Base-by-base conservation (phyloP, 2,329 filamentous ascomycete genomes). In the Apiospora koreana region DNA sequence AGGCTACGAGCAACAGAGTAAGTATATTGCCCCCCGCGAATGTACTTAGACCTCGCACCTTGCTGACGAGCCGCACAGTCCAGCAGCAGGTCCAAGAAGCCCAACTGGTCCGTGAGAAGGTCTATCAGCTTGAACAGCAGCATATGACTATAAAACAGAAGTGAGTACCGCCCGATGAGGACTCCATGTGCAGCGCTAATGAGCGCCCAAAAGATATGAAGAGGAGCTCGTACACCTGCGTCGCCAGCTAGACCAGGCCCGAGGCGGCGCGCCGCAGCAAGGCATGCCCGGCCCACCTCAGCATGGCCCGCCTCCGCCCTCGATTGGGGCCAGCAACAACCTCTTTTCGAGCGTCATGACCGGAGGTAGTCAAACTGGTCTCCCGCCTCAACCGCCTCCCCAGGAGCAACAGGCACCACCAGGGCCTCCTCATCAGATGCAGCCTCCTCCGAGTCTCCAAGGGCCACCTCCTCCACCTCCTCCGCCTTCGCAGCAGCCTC, bases 281-380 rank as follows among this genome's bases (percentile, higher is more conserved):
- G 83, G 83, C 72, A 90, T 94, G 78, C 88, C 88, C 73, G 92
- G 90, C 21, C 91, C 91, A 50, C 88, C 92, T 71, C 92, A 92
- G 78, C 93, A 96, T 74, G 94, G 92, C 58, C 94, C 96, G 82
- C 93, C 94, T 73, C 93, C 93, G 72, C 95, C 96, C 45, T 95
- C 94, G 67, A 93, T 98, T 75, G 94, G 94, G 38, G 93, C 97
- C 78, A 95, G 95, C 35, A 95, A 93, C 80, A 96, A 97, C 78
- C 87, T 98, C 50, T 98, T 99, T 79, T 94, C 94, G 75, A 94
- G 94, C 70, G 97, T 98, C 79, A 98, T 99, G 94, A 91, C 95
- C 69, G 95, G 95, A 74, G 90, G 88, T 73, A 93, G 92, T 77
- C 94, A 95, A 83, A 93, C 92, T 76, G 94, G 93, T 73, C 91